Conservation (phyloP, 331 rosid species). For the Rosa hybrid region DNA sequence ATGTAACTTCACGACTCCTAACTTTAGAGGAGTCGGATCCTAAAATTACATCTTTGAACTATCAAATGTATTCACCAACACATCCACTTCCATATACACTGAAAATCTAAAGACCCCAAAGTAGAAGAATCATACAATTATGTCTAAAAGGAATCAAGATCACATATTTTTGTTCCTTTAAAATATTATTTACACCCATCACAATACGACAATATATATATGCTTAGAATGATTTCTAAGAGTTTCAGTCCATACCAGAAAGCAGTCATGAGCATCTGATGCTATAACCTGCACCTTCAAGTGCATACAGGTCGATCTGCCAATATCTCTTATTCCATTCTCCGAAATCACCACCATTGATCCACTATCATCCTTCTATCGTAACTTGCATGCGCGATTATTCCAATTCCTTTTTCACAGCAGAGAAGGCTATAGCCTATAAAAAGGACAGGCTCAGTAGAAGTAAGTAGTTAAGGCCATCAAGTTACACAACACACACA, state of each 20-base stretch:
- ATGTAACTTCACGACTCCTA: too few species aligned
- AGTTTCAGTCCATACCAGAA: slow-evolving; percentile 2
- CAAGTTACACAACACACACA: slow-evolving; percentile 9
- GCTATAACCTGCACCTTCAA: slow-evolving; percentile 7
- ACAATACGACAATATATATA: background rate
- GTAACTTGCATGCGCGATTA: slow-evolving; percentile 12
- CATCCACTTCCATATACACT: background rate
- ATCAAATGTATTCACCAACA: background rate
- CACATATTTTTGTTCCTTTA: background rate
- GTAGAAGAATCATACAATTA: background rate
- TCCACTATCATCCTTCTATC: background rate
- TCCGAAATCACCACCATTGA: slow-evolving; percentile 15
- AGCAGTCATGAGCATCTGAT: slow-evolving; percentile 18
- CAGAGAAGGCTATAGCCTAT: slow-evolving; percentile 21
- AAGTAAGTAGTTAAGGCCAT: background rate
- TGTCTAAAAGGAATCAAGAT: slow-evolving; percentile 5
- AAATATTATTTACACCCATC: background rate
- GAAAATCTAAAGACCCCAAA: background rate
- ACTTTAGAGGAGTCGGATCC: too few species aligned
- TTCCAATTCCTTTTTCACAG: slow-evolving; percentile 35
- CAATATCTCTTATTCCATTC: slow-evolving; percentile 32
- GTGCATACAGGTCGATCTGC: background rate
- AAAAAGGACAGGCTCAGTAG: slow-evolving; percentile 8
- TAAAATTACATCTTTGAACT: background rate
- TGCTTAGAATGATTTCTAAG: background rate